Percentiles rank a stretch among this genome's conserved stretches.
Conservation (phyloP, 169 alveolate species). For the Babesia bigemina region DNA sequence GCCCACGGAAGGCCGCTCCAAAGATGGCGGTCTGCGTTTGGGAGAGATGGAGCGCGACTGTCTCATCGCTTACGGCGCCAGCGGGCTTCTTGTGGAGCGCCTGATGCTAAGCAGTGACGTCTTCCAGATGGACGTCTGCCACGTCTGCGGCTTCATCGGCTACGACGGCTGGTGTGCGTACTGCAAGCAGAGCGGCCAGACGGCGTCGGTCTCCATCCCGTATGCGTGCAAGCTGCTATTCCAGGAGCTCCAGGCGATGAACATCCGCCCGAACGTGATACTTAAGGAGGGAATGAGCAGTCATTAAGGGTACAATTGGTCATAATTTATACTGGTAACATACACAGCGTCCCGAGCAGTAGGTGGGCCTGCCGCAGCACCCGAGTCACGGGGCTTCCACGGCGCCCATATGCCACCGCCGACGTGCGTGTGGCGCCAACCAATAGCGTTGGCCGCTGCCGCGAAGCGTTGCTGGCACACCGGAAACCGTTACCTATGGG, state of each 20-base stretch:
- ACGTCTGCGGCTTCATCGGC: slow-evolving; percentile 93
- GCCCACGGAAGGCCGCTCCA: slow-evolving; percentile 99
- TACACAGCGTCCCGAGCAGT: not conserved
- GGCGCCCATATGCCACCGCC: too few relatives aligned
- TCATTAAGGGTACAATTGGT: not conserved
- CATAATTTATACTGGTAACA: too few relatives aligned
- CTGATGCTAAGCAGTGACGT: slow-evolving; percentile 96
- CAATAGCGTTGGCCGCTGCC: too few relatives aligned
- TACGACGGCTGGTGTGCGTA: slow-evolving; percentile 91
- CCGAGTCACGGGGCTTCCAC: not conserved
- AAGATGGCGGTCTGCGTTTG: slow-evolving; percentile 98
- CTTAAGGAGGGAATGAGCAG: slow-evolving; percentile 42
- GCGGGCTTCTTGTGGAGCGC: slow-evolving; percentile 95
- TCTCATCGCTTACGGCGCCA: slow-evolving; percentile 98
- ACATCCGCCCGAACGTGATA: slow-evolving; percentile 83
- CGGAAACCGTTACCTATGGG: not conserved
- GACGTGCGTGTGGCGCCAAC: too few relatives aligned
- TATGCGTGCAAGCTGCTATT: slow-evolving; percentile 92
- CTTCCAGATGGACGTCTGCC: slow-evolving; percentile 94
- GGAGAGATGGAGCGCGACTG: slow-evolving; percentile 99
- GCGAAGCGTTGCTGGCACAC: too few relatives aligned
- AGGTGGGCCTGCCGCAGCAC: not conserved
- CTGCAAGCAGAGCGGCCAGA: slow-evolving; percentile 84
- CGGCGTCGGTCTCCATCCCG: slow-evolving; percentile 87
- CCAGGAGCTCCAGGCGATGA: slow-evolving; percentile 91